Base-by-base conservation (phyloP, 176 grass and related monocot species). In the Calamus simplicifolius region DNA sequence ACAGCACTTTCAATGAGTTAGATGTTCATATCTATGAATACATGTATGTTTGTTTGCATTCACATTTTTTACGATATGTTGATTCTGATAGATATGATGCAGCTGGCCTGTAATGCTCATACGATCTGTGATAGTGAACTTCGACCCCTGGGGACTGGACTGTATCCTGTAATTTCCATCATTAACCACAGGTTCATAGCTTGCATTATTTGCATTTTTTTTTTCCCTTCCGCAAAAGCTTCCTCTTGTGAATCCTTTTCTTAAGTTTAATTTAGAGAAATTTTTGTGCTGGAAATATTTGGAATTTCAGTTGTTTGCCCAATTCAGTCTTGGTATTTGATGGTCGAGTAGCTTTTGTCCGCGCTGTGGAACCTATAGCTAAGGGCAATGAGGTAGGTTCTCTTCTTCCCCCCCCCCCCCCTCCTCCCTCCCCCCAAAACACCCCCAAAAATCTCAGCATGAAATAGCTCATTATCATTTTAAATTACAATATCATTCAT, bases 241-340 rank as follows among this genome's bases (percentile, higher is more conserved):
- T 43, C 35, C 12, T 43, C 35, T 43, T 12, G 35, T 43, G 35
- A 43, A 43, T 43, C 12, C 35, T 43, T 43, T 43, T 43, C 35
- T 43, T 43, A 43, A 2, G 10, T 43, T 1, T 43, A 13, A 43
- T 12, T 43, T 43, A 12, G 8, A 43, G 35, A 43, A 43, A 43
- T 43, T 43, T 43, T 2, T 43, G 35, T 43, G 35, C 35, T 74
- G 19, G 21, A 8, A 29, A 66, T 64, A 50, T 30, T 72, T 62
- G 76, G 56, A 68, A 64, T 72, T 78, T 50, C 69, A 96, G 92
- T 82, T 96, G 92, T 77, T 64, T 82, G 69, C 87, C 92, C 43
- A 96, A 96, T 88, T 85, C 92, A 77, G 87, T 96, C 73, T 72
- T 96, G 83, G 51, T 88, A 73, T 96, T 96, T 77, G 92, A 90